phyloP scores from a whole-genome alignment of 2,329 filamentous ascomycete species.

The Leptographium flavum region DNA sequence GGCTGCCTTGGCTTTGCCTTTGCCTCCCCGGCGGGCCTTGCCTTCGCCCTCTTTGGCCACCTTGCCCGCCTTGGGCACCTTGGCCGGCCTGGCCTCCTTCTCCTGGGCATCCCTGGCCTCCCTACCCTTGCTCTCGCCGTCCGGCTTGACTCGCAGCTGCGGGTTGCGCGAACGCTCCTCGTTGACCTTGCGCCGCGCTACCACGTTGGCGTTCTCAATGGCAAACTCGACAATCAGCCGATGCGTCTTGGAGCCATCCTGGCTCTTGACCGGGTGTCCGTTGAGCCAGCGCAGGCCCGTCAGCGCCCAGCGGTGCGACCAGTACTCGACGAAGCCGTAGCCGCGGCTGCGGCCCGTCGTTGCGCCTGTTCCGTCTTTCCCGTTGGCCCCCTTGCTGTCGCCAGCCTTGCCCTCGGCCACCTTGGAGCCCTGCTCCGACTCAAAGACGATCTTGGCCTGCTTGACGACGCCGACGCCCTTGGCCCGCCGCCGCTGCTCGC shows the following conservation, averaged over 20 bases:
- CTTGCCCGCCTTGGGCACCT: constrained; percentile 13
- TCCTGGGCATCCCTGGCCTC: constrained; percentile 31
- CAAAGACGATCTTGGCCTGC: constrained; percentile 91
- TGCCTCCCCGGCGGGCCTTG: constrained; percentile 8
- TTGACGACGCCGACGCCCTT: constrained; percentile 78
- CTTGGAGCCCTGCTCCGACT: constrained; percentile 74
- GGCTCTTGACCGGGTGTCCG: constrained; percentile 48
- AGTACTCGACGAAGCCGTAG: constrained; percentile 96
- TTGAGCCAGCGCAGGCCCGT: constrained; percentile 95
- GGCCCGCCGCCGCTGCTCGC: constrained; percentile 63
- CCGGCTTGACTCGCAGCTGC: constrained; percentile 9
- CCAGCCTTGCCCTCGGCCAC: constrained; percentile 53
- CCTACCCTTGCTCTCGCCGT: constrained; percentile 11
- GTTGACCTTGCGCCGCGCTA: constrained; percentile 57
- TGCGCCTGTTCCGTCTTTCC: constrained; percentile 28
- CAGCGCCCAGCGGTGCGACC: constrained; percentile 79
- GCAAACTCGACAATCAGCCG: constrained; percentile 91
- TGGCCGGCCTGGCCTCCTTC: constrained; percentile 29
- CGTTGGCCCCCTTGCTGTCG: not conserved
- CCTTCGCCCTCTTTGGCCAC: constrained; percentile 4
- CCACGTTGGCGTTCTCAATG: constrained; percentile 93
- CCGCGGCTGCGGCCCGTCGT: constrained; percentile 54
- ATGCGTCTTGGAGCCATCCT: constrained; percentile 60
- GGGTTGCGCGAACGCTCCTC: constrained; percentile 29
- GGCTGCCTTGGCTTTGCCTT: constrained; percentile 9